These are phyloP conservation scores for Arthrobotrys iridis DNA, from an alignment of 2,329 filamentous ascomycete genomes.

Conservation along the genomic window DNA sequence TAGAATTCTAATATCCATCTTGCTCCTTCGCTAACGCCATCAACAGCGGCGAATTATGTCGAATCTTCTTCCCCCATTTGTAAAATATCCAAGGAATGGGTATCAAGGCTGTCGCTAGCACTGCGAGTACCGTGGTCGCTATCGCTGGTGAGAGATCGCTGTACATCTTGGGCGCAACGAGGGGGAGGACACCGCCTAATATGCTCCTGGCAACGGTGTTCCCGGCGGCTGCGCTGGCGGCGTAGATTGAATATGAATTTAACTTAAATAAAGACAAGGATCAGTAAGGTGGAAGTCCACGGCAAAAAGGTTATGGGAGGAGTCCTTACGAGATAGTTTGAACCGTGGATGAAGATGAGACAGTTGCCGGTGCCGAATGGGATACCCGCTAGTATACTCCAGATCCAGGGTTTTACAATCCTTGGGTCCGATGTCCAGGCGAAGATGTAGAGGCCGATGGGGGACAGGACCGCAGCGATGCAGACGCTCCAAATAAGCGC, in stretches of 20 bases:
- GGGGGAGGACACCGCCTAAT: conserved; percentile 79
- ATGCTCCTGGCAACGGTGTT: conserved; percentile 77
- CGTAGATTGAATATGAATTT: conserved; percentile 78
- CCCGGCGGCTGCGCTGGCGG: conserved; percentile 80
- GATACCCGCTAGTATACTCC: conserved; percentile 79
- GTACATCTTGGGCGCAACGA: conserved; percentile 80
- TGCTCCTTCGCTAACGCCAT: conserved; percentile 60
- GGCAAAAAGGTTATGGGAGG: too few species aligned
- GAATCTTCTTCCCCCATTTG: conserved; percentile 68
- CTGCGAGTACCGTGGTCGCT: conserved; percentile 65
- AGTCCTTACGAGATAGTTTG: conserved; percentile 75
- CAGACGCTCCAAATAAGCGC: conserved; percentile 83
- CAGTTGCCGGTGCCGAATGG: conserved; percentile 82
- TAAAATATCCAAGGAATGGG: conserved; percentile 86
- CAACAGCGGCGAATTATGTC: conserved; percentile 66
- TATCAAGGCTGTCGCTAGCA: conserved; percentile 77
- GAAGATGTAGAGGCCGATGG: conserved; percentile 84
- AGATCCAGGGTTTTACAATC: conserved; percentile 77
- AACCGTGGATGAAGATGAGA: conserved; percentile 81
- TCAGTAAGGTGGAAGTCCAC: neutral
- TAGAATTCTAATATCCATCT: conserved; percentile 31
- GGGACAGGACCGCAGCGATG: conserved; percentile 77
- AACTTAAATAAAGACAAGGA: conserved; percentile 9
- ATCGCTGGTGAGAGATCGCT: conserved; percentile 68
- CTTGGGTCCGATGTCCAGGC: conserved; percentile 85